Base-by-base conservation (phyloP, 306 rosid genomes). In the Lablab purpureus region DNA sequence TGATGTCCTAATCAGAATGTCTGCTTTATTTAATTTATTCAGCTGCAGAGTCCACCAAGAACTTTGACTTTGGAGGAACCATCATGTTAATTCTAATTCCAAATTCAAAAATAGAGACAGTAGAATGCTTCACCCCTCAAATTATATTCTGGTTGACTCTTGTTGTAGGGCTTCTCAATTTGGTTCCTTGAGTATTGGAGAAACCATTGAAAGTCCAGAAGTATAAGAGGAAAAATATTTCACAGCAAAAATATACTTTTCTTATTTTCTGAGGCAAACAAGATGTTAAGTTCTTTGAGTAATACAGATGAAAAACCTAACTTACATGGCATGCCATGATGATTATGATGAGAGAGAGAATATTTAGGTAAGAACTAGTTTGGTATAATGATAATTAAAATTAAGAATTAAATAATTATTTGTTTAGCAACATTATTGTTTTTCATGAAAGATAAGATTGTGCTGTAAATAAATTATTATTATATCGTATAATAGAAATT, bases 31-130 rank as follows among this genome's bases (percentile, higher is more conserved):
- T 64, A 14, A 30, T 17, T 23, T 52, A 19, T 68, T 82, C 68
- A 27, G 51, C 32, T 68, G 43, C 43, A 36, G 66, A 72, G 45
- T 49, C 69, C 12, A 55, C 6, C 49, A 50, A 72, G 6, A 55
- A 81, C 71, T 34, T 82, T 82, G 84, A 82, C 82, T 82, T 78
- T n/a, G 1, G 23, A 27, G 73, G 45, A 82, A 74, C 36, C 21
- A 32, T 28, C 23, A 7, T 45, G 36, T 66, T 46, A 73, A 55
- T 54, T 34, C 46, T 64, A 54, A 77, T 77, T 75, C 46, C 43
- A 83, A 64, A 34, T 79, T 47, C 22, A 27, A 51, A n/a, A 78
- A 40, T 23, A 66, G 58, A 49, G 55, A 71, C 47, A 10, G 27
- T 66, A 49, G 77, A 81, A 67, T 28, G 10, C 40, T 43, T 63